phyloP scores from a whole-genome alignment of 2,329 filamentous ascomycete genomes.

The Colletotrichum theobromicola region DNA sequence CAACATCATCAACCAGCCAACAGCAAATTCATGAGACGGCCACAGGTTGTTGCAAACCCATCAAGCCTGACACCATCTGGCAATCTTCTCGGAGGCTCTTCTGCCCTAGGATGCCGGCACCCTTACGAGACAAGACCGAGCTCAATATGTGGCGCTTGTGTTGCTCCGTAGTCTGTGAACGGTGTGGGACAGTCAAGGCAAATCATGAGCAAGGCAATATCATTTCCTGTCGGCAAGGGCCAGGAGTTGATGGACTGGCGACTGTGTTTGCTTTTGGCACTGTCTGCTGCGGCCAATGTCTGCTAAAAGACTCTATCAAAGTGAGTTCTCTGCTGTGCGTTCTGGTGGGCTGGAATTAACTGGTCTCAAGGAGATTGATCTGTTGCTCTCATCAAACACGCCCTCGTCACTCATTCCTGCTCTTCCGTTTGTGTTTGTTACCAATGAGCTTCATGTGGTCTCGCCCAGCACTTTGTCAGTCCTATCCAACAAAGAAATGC shows the following conservation, averaged over 20 bases:
- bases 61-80: slow-evolving; percentile 73
- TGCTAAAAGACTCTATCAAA: slow-evolving; percentile 66
- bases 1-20: slow-evolving; percentile 37
- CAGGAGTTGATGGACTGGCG: slow-evolving; percentile 64
- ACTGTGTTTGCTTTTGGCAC: slow-evolving; percentile 76
- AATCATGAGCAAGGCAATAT: slow-evolving; percentile 27
- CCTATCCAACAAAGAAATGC: slow-evolving; percentile 47
- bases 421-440: slow-evolving; percentile 73
- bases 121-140: slow-evolving; percentile 69
- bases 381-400: slow-evolving; percentile 66
- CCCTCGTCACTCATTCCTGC: slow-evolving; percentile 69
- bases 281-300: slow-evolving; percentile 70
- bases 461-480: slow-evolving; percentile 59
- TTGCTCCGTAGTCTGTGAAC: slow-evolving; percentile 68
- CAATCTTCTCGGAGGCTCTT: slow-evolving; percentile 69
- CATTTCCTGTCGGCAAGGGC: slow-evolving; percentile 63
- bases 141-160: slow-evolving; percentile 78
- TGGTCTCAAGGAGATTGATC: slow-evolving; percentile 67
- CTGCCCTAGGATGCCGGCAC: slow-evolving; percentile 71
- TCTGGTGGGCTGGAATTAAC: slow-evolving; percentile 28
- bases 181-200: slow-evolving; percentile 58
- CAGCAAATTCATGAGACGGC: background rate
- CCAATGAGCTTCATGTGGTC: slow-evolving; percentile 64
- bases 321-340: slow-evolving; percentile 48
- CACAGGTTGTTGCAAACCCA: background rate